These are phyloP conservation scores for Volvox africanus DNA, from an alignment of 139 green algal genomes.

Conservation along the genomic window DNA sequence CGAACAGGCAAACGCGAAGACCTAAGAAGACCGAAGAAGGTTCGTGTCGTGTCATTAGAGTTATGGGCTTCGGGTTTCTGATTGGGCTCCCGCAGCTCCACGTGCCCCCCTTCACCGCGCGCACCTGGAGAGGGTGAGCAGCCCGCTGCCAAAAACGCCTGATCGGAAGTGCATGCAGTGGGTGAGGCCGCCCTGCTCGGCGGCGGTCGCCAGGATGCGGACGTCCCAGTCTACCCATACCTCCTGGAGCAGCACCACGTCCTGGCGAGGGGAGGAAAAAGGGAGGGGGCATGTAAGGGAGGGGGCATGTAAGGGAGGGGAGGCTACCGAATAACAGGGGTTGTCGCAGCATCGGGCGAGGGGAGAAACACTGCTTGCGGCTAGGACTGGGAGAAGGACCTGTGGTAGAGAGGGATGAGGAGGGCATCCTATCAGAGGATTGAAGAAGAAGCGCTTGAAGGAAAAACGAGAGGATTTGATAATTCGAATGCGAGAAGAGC, in stretches of 20 bases:
- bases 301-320: neutral
- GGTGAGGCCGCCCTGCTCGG: conserved; percentile 34
- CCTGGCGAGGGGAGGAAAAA: neutral
- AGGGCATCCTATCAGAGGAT: neutral
- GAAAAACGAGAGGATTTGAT: neutral
- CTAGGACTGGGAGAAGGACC: neutral
- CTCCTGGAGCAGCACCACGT: conserved; percentile 70
- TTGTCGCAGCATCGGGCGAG: neutral
- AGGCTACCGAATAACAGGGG: neutral
- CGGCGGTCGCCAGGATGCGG: conserved; percentile 50
- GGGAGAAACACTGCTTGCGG: neutral
- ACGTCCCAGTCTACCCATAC: conserved; percentile 70
- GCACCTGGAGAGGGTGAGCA: conserved; percentile 64
- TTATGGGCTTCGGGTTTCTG: neutral
- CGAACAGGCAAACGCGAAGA: too few relatives aligned
- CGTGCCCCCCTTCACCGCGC: neutral
- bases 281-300: neutral
- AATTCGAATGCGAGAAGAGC: neutral
- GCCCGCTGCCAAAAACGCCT: conserved; percentile 65
- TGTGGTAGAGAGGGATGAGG: neutral
- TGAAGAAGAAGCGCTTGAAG: too few relatives aligned
- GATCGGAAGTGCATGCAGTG: conserved; percentile 63
- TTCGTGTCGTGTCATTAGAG: neutral
- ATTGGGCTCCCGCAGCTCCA: too few relatives aligned
- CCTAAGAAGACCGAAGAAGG: neutral